Conservation (phyloP, 2,329 filamentous ascomycete species). For the Lasiodiplodia sp. region DNA sequence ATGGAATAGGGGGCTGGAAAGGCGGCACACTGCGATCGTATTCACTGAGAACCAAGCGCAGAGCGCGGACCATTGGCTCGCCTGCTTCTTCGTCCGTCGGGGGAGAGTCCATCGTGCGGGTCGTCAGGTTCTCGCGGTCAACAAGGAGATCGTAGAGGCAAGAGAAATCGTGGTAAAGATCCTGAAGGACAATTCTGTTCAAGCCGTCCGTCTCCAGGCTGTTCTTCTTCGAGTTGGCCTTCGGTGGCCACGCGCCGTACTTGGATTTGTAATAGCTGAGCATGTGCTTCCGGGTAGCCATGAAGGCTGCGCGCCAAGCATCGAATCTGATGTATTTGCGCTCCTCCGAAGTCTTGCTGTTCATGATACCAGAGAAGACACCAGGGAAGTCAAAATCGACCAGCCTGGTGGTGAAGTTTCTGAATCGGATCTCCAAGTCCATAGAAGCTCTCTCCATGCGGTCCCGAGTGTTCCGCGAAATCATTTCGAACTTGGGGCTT, state of each 20-base stretch:
- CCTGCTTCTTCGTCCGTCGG: slow-evolving; percentile 63
- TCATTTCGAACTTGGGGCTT: slow-evolving; percentile 72
- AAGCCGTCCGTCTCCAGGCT: slow-evolving; percentile 84
- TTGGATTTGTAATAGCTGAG: slow-evolving; percentile 72
- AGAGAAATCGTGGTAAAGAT: slow-evolving; percentile 85
- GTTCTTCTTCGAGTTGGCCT: slow-evolving; percentile 91
- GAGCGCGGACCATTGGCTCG: slow-evolving; percentile 68
- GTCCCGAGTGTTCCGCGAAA: slow-evolving; percentile 75
- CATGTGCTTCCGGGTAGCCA: slow-evolving; percentile 76
- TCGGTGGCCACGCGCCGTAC: slow-evolving; percentile 86
- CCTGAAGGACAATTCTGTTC: slow-evolving; percentile 81
- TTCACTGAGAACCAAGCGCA: slow-evolving; percentile 82
- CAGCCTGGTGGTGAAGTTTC: slow-evolving; percentile 74
- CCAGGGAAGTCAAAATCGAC: slow-evolving; percentile 91
- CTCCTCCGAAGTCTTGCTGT: slow-evolving; percentile 78
- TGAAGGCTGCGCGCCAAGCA: slow-evolving; percentile 78
- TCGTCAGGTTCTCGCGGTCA: slow-evolving; percentile 79
- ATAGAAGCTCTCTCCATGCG: slow-evolving; percentile 83
- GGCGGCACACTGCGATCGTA: slow-evolving; percentile 90
- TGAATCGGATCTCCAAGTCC: slow-evolving; percentile 76
- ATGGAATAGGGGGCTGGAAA: slow-evolving; percentile 88
- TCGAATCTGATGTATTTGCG: slow-evolving; percentile 83
- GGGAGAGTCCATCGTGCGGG: slow-evolving; percentile 73
- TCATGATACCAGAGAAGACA: slow-evolving; percentile 86
- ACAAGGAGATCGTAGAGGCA: slow-evolving; percentile 88